These are phyloP conservation scores for Coriaria nepalensis DNA, from an alignment of 306 rosid species.

Conservation along the genomic window DNA sequence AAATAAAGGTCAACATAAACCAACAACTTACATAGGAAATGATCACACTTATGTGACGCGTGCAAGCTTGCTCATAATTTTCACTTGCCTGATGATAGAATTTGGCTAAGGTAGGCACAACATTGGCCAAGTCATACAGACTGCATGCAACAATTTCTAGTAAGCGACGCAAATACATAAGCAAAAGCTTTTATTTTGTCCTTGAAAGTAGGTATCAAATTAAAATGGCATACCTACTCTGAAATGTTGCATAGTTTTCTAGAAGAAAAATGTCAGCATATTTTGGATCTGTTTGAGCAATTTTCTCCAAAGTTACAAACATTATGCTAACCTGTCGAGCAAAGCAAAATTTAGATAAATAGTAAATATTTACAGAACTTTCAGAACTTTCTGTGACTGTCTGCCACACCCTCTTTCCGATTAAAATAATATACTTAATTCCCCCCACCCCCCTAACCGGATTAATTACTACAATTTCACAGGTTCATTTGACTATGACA, in stretches of 20 bases:
- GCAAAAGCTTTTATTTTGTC: constrained; percentile 7
- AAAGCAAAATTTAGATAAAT: not conserved
- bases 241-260: constrained; percentile 97
- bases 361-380: not conserved
- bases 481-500: not conserved
- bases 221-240: constrained; percentile 49
- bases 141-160: constrained; percentile 27
- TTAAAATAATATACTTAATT: too few relatives aligned
- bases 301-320: constrained; percentile 90
- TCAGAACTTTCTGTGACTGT: too few relatives aligned
- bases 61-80: constrained; percentile 90
- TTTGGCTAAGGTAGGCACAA: constrained; percentile 94
- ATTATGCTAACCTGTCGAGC: constrained; percentile 76
- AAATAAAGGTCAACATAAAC: constrained; percentile 5
- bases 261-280: constrained; percentile 78
- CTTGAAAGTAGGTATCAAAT: not conserved
- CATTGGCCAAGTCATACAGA: constrained; percentile 90
- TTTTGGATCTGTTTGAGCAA: constrained; percentile 75
- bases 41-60: constrained; percentile 79
- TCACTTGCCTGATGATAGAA: constrained; percentile 99
- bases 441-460: too few relatives aligned
- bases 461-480: not conserved
- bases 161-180: constrained; percentile 13
- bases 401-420: too few relatives aligned
- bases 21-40: constrained; percentile 61